phyloP scores from a whole-genome alignment of 2,329 filamentous ascomycete genomes.

The Colletotrichum lentis region DNA sequence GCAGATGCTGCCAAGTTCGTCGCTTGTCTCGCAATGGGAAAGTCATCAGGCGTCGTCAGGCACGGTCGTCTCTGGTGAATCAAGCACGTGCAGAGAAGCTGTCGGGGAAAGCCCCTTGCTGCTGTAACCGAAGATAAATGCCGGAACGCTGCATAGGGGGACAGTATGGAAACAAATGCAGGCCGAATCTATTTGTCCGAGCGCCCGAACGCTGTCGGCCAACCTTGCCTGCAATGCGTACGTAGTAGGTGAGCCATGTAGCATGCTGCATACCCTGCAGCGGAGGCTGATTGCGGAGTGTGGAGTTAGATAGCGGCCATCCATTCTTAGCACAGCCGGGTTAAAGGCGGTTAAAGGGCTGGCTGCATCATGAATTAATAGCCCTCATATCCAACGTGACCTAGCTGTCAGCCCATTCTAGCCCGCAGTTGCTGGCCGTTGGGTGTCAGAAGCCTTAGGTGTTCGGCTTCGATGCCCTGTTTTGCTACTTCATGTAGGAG shows the following conservation, averaged over 20 bases:
- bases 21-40: constrained; percentile 11
- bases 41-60: constrained; percentile 29
- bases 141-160: constrained; percentile 21
- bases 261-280: not conserved
- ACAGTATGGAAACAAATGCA: constrained; percentile 4
- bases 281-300: not conserved
- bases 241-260: not conserved
- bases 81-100: constrained; percentile 27
- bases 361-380: not conserved
- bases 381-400: too few species aligned
- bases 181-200: constrained; percentile 1
- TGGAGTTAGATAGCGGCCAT: not conserved
- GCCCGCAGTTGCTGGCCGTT: not conserved
- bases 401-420: constrained; percentile 1
- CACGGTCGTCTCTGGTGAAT: constrained; percentile 18
- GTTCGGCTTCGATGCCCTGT: constrained; percentile 14
- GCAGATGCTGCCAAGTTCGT: constrained; percentile 32
- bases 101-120: constrained; percentile 11
- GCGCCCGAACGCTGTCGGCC: not conserved
- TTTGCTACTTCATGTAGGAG: constrained; percentile 8
- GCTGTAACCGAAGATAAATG: constrained; percentile 22
- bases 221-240: not conserved
- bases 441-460: constrained; percentile 4
- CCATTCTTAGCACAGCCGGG: constrained; percentile 2
- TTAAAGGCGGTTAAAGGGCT: too few species aligned